phyloP scores from a whole-genome alignment of 2,329 filamentous ascomycete species.

The Neonectria faginata region DNA sequence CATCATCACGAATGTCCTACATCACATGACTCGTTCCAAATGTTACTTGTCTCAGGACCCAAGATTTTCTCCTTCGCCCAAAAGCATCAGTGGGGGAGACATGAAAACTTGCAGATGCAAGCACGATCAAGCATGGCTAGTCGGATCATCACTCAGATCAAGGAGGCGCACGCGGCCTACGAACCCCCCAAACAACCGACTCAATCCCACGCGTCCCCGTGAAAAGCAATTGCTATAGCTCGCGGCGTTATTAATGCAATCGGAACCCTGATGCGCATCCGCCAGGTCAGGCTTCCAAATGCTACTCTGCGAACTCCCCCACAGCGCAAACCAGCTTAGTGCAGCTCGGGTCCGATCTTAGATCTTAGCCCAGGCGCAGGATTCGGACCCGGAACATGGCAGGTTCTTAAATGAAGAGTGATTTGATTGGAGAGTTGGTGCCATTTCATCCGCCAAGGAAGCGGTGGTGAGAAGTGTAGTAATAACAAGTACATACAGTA shows the following conservation, averaged over 20 bases:
- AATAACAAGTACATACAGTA: not conserved
- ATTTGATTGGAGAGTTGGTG: slow-evolving; percentile 5
- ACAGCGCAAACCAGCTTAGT: not conserved
- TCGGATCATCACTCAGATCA: too few species aligned
- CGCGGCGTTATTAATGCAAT: not conserved
- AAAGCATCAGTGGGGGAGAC: not conserved
- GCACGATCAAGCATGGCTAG: too few species aligned
- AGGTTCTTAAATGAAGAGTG: not conserved
- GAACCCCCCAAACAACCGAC: too few species aligned
- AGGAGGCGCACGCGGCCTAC: too few species aligned
- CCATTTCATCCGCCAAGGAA: not conserved
- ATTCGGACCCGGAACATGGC: slow-evolving; percentile 1
- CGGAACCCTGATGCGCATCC: not conserved
- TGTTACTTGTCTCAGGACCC: too few species aligned
- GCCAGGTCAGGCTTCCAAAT: not conserved
- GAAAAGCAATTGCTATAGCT: not conserved
- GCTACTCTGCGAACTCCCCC: not conserved
- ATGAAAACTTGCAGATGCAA: not conserved
- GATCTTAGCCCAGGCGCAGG: slow-evolving; percentile 12
- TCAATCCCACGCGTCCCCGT: too few species aligned
- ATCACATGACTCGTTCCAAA: too few species aligned
- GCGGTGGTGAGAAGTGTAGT: not conserved
- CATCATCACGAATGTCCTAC: not conserved
- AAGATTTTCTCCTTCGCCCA: not conserved
- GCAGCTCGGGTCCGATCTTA: slow-evolving; percentile 8